Evolutionary conservation across 106 monocot species (phyloP).

Genomic region (Dendrobium huoshanense): DNA sequence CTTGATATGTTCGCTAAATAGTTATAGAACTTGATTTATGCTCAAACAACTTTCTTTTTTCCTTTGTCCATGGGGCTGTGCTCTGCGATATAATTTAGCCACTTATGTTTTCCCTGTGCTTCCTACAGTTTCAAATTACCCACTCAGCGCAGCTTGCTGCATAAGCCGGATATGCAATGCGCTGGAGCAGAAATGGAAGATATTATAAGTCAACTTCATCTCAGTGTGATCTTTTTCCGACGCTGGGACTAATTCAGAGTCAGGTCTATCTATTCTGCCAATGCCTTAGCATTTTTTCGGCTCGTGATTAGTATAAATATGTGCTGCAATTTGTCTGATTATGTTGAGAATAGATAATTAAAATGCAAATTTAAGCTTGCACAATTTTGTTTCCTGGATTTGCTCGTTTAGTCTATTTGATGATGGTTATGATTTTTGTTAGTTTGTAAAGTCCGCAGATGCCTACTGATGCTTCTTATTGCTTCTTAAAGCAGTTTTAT

Average conservation of each 20-base stretch:
- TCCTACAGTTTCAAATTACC: constrained; percentile 60
- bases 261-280: too few relatives aligned
- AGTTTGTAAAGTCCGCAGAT: too few relatives aligned
- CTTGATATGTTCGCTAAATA: too few relatives aligned
- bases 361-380: background rate
- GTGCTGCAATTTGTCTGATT: background rate
- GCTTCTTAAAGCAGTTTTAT: too few relatives aligned
- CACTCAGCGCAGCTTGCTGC: constrained; percentile 68
- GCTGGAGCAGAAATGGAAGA: constrained; percentile 64
- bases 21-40: too few relatives aligned
- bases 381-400: background rate
- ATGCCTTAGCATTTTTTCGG: too few relatives aligned
- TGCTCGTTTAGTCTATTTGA: background rate
- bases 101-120: background rate
- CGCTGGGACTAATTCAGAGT: too few relatives aligned
- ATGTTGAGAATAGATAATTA: background rate
- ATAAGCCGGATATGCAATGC: constrained; percentile 53
- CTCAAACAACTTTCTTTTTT: background rate
- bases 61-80: background rate
- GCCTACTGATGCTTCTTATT: too few relatives aligned
- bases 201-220: constrained; percentile 15
- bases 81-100: background rate
- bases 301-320: background rate
- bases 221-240: too few relatives aligned
- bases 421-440: too few relatives aligned